Evolutionary conservation across 768 basidiomycete species (phyloP).

Genomic region (Psilocybe cyanescens): DNA sequence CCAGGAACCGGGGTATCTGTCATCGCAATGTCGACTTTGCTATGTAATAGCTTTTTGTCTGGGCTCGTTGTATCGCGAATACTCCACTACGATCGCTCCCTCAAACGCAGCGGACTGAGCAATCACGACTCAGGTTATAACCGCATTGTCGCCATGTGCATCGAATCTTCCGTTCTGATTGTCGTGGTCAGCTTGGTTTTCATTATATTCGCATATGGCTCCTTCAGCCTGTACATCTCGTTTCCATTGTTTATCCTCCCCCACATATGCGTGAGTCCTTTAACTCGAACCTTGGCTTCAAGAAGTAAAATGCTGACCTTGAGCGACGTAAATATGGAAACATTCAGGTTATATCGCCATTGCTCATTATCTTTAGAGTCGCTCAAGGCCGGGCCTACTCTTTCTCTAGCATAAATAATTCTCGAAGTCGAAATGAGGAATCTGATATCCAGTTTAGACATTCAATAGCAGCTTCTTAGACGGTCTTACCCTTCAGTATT

Average conservation of each 20-base stretch:
- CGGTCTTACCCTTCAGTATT: too few relatives aligned
- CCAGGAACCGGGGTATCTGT: neutral
- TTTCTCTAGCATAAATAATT: neutral
- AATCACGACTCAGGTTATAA: neutral
- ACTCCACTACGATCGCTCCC: neutral
- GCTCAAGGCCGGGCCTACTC: slow-evolving; percentile 4
- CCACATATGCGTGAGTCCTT: slow-evolving; percentile 7
- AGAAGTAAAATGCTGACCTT: too few relatives aligned
- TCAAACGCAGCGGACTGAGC: neutral
- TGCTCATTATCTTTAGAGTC: slow-evolving; percentile 6
- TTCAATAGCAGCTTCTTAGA: neutral
- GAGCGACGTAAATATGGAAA: too few relatives aligned
- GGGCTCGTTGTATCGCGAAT: neutral
- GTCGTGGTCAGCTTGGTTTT: neutral
- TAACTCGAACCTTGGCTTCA: too few relatives aligned
- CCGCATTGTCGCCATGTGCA: slow-evolving; percentile 1
- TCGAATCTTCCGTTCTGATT: slow-evolving; percentile 7
- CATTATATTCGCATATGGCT: neutral
- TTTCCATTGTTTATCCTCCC: slow-evolving; percentile 3
- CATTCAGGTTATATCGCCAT: slow-evolving; percentile 4
- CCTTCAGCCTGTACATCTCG: neutral
- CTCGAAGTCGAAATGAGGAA: neutral
- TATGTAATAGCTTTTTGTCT: neutral
- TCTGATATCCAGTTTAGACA: neutral
- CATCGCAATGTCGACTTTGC: neutral